A percentile compares a stretch with the other conserved stretches of the same genome.
Evolutionary conservation across 345 rosid genomes (phyloP).

Genomic region (Citrus australasica): DNA sequence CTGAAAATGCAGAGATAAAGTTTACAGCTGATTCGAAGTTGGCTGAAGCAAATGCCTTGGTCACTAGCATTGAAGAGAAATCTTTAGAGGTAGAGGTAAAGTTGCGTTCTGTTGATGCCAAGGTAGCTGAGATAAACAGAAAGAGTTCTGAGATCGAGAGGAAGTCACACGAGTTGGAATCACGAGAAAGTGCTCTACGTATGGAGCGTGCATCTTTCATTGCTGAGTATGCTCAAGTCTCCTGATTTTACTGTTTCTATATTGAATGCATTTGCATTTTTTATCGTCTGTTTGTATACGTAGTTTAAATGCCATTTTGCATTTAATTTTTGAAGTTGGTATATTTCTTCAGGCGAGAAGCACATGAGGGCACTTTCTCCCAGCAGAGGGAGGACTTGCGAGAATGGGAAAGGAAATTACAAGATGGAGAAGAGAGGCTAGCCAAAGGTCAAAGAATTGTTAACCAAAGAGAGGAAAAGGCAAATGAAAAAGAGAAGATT

Average conservation of each 20-base stretch:
- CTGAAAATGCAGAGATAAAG: conserved; percentile 87
- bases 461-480: conserved; percentile 90
- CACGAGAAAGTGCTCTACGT: conserved; percentile 58
- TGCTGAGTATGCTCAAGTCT: conserved; percentile 58
- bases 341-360: conserved; percentile 55
- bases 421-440: conserved; percentile 88
- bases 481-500: conserved; percentile 69
- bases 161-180: conserved; percentile 71
- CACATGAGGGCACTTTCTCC: conserved; percentile 56
- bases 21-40: conserved; percentile 87
- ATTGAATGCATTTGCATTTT: background rate
- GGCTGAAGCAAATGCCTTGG: conserved; percentile 86
- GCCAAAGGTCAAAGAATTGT: conserved; percentile 56
- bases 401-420: conserved; percentile 87
- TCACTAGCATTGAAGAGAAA: conserved; percentile 70
- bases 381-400: conserved; percentile 92
- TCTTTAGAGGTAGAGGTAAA: conserved; percentile 84
- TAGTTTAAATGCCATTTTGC: background rate
- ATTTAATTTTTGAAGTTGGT: conserved; percentile 6
- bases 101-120: conserved; percentile 80
- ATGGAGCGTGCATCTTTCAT: conserved; percentile 73
- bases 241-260: background rate
- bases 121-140: conserved; percentile 89
- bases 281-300: background rate
- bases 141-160: conserved; percentile 78